Evolutionary conservation across 2,329 filamentous ascomycete species (phyloP), one percentile per base, ranked within the genome.

Genomic region (Diaporthe citriasiana): DNA sequence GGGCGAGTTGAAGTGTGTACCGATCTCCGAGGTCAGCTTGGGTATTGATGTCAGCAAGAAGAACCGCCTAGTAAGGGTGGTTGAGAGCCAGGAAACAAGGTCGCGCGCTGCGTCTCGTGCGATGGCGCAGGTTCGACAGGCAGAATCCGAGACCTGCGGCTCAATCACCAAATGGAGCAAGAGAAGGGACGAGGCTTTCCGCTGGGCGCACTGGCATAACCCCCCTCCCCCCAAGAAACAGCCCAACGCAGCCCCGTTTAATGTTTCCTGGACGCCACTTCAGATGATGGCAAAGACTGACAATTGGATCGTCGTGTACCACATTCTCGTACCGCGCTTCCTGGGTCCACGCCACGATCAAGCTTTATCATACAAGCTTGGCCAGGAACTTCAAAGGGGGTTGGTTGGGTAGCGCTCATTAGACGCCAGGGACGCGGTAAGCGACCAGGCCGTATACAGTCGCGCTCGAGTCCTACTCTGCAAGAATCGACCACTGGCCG

Each of bases 181-280:
- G 40, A 51, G n/a, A 70, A 57, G n/a, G 56, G 65, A 53, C 42
- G 70, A 73, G 73, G 73, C 73, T 73, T 75, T 70, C 57, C 69
- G 45, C 71, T 65, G 69, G 73, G 73, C 73, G 56, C 38, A 70
- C 50, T 66, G 56, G 45, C 45, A 22, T 12, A 38, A 17, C 3
- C 12, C 33, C 45, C 56, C 57, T n/a, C 69, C 55, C 13, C 40
- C 5, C 15, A 45, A 47, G 33, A 33, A 33, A 71, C 56, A 53
- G 22, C 56, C 57, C 35, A 63, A 45, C 56, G 30, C 59, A 71
- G 55, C 47, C 70, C 56, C 45, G 57, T n/a, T 63, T 19, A 42
- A 55, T 55, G 45, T 53, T 55, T 51, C 56, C 45, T 38, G 40
- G 69, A 22, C 56, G 22, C 38, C 33, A 10, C 45, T 42, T 40